Percentiles rank a stretch among this genome's conserved stretches.
Evolutionary conservation across 2,329 filamentous ascomycete genomes (phyloP).

Genomic region (Nigrospora oryzae): DNA sequence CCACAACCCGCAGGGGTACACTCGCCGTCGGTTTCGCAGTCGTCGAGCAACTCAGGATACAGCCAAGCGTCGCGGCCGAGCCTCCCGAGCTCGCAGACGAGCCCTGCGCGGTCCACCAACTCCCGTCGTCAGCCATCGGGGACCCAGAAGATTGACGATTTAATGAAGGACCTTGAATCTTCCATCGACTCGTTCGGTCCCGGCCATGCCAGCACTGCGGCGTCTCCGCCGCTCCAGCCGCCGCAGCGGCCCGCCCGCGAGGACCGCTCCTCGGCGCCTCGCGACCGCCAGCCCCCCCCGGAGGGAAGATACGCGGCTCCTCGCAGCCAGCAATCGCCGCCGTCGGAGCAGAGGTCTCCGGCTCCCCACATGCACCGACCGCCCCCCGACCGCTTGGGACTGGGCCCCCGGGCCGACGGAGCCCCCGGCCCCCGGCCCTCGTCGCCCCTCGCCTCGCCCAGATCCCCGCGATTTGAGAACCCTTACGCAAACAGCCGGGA

Average conservation of each 20-base stretch:
- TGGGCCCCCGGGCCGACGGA: slow-evolving; percentile 2
- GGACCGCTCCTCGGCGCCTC: slow-evolving; percentile 2
- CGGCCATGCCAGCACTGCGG: slow-evolving; percentile 15
- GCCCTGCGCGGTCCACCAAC: slow-evolving; percentile 36
- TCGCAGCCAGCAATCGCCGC: no score
- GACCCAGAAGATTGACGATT: slow-evolving; percentile 6
- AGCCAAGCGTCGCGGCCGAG: slow-evolving; percentile 41
- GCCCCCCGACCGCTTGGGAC: slow-evolving; percentile 12
- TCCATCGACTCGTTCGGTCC: slow-evolving; percentile 34
- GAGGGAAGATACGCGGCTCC: no score
- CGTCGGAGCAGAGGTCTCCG: no score
- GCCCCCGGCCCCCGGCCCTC: neutral
- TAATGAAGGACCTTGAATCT: slow-evolving; percentile 48
- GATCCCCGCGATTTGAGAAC: neutral
- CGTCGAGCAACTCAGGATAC: slow-evolving; percentile 54
- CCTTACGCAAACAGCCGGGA: neutral
- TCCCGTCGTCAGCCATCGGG: slow-evolving; percentile 4
- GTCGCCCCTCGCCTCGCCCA: neutral
- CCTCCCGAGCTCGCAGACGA: slow-evolving; percentile 54
- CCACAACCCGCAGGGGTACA: no score
- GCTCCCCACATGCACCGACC: neutral
- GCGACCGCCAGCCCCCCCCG: neutral
- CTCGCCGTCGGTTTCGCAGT: slow-evolving; percentile 53
- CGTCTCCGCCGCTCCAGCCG: slow-evolving; percentile 5
- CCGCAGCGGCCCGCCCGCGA: slow-evolving; percentile 4